Percentiles rank a stretch among this genome's conserved stretches.
phyloP scores from a whole-genome alignment of 2,329 filamentous ascomycete genomes.

The Teratosphaeria zuluensis region DNA sequence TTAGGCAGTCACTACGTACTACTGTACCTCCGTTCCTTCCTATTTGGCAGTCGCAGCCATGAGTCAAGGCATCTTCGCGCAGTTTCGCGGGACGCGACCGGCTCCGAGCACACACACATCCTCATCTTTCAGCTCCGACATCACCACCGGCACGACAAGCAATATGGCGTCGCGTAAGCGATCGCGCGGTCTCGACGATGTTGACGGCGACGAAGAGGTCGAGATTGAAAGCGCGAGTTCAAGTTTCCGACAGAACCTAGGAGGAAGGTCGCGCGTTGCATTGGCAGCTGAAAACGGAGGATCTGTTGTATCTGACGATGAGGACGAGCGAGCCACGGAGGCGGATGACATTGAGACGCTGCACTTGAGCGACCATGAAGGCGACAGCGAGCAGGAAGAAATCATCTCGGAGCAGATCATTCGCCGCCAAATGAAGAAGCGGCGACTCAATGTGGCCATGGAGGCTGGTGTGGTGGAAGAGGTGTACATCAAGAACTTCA shows the following conservation, averaged over 20 bases:
- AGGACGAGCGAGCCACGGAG: constrained; percentile 1
- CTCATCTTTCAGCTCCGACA: not conserved
- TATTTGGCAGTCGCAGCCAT: not conserved
- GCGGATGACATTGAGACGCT: constrained; percentile 5
- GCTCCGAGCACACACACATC: not conserved
- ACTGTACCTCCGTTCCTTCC: not conserved
- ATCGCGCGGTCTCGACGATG: constrained; percentile 12
- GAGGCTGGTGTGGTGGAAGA: constrained; percentile 82
- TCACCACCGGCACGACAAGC: constrained; percentile 6
- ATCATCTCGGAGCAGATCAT: constrained; percentile 22
- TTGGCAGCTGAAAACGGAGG: constrained; percentile 19
- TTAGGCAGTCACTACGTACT: not conserved
- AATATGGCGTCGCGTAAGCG: constrained; percentile 21
- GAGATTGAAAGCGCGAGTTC: constrained; percentile 21
- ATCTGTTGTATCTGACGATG: constrained; percentile 21
- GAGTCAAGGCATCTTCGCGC: constrained; percentile 3
- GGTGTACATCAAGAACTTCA: constrained; percentile 84
- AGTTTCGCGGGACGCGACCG: not conserved
- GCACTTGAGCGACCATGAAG: constrained; percentile 16
- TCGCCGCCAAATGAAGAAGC: constrained; percentile 16
- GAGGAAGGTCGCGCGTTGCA: constrained; percentile 21
- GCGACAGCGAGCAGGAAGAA: constrained; percentile 21
- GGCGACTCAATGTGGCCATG: constrained; percentile 57
- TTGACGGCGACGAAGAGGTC: constrained; percentile 10
- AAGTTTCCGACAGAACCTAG: constrained; percentile 17